Evolutionary conservation across 2,329 filamentous ascomycete genomes (phyloP), one percentile per base, ranked within the genome.

Genomic region (Talaromyces sp.): DNA sequence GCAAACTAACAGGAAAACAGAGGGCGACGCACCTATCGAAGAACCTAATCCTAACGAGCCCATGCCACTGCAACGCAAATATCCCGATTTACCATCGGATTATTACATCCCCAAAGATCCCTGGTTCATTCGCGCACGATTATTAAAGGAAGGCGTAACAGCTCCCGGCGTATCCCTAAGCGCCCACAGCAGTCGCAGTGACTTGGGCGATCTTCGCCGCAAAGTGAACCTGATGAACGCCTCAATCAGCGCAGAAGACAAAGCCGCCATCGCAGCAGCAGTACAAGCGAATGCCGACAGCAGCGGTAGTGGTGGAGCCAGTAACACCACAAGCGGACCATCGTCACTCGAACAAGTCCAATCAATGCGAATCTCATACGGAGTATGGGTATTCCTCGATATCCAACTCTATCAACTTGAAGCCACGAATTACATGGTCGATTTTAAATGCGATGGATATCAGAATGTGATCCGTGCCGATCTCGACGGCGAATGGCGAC

Each of bases 401-500:
- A 97, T 99, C 63, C 94, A 97, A 72, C 87, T 97, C 53, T 97
- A 97, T 74, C 88, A 91, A 69, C 91, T 97, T 79, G 93, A 97
- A 72, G 85, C 86, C 59, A 88, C 89, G 57, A 93, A 94, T 64
- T 97, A 93, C 73, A 87, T 99, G 62, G 94, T 99, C 51, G 94
- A 99, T 73, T 99, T 99, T 80, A 97, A 97, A 72, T 97, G 93
- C 72, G 92, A 94, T 13, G 94, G 94, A 19, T 99, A 99, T 75
- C 94, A 99, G 77, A 90, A 94, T 57, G 87, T 93, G 51, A 84
- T 87, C 63, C 78, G 88, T 53, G 78, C 66, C 17, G 68, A 71
- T 21, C 67, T 69, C 15, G 73, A 74, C 9, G 64, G 67, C 2
- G 83, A 67, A 66, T 83, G 65, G 79, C 72, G 66, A 68, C 77